Evolutionary conservation across 1,284 basidiomycete genomes (phyloP).

Genomic region (Golubevia pallescens): DNA sequence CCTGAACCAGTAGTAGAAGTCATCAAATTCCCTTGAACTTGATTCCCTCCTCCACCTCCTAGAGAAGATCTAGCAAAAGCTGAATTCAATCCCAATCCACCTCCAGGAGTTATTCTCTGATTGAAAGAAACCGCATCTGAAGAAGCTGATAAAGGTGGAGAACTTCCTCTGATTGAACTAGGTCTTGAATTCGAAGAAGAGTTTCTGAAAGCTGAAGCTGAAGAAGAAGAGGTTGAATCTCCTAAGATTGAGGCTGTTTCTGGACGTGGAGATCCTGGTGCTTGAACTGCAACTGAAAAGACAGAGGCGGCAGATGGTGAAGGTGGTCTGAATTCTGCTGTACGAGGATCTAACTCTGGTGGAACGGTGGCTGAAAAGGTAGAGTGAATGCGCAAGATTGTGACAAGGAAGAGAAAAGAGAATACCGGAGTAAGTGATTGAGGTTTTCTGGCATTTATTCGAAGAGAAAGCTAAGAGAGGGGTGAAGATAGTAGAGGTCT

Average conservation of each 20-base stretch:
- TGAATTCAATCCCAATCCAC: not conserved
- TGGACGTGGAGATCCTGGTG: conserved; percentile 40
- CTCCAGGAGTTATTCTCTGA: not conserved
- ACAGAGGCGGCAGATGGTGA: conserved; percentile 53
- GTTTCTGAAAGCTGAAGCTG: conserved; percentile 1
- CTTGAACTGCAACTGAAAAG: conserved; percentile 56
- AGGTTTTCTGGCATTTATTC: no score
- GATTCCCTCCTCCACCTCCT: not conserved
- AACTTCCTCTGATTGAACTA: not conserved
- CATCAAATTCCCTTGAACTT: no score
- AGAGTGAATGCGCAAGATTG: no score
- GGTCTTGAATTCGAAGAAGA: not conserved
- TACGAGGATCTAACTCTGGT: conserved; percentile 56
- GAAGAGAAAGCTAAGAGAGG: no score
- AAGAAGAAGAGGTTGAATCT: conserved; percentile 1
- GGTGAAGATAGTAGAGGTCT: no score
- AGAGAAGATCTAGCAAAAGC: not conserved
- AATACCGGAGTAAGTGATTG: no score
- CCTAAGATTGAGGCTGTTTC: conserved; percentile 1
- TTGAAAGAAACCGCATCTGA: not conserved
- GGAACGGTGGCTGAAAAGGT: conserved; percentile 31
- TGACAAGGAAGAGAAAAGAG: not conserved
- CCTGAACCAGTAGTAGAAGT: not conserved
- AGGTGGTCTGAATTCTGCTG: conserved; percentile 46
- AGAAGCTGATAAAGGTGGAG: not conserved